Conservation (phyloP, 768 basidiomycete species). For the Xanthoconium stramineum region DNA sequence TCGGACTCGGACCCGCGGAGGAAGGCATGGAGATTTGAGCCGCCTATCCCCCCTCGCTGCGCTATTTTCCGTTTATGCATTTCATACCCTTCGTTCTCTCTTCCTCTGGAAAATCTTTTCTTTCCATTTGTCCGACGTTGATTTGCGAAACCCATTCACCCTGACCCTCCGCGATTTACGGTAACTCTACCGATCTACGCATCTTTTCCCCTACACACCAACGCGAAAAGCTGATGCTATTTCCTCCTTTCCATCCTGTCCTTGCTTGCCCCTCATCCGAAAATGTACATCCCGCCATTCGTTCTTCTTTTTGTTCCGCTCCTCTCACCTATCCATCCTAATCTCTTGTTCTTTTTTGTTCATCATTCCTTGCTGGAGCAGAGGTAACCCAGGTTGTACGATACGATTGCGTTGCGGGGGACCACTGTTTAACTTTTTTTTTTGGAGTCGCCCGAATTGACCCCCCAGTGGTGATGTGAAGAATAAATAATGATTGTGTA, state of each 20-base stretch:
- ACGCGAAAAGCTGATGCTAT: neutral
- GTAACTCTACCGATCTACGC: neutral
- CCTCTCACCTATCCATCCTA: neutral
- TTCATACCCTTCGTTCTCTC: neutral
- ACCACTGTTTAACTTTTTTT: too few relatives aligned
- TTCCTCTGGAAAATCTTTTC: neutral
- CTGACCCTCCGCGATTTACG: too few relatives aligned
- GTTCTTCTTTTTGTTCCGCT: neutral
- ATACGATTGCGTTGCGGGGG: neutral
- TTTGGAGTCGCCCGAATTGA: too few relatives aligned
- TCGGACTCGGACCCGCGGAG: constrained; percentile 4
- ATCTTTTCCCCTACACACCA: neutral
- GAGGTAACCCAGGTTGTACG: constrained; percentile 4
- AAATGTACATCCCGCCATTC: constrained; percentile 7
- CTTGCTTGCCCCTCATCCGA: neutral
- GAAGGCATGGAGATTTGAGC: constrained; percentile 17
- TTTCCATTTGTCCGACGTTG: neutral
- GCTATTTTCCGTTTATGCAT: neutral
- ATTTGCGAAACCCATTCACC: constrained; percentile 2
- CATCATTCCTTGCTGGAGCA: neutral
- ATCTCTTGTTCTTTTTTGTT: neutral
- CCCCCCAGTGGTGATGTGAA: neutral
- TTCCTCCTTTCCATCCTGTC: neutral
- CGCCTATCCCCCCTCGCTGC: neutral
- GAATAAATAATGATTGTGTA: neutral